Base-by-base conservation (phyloP, 768 basidiomycete genomes). In the Pleurotus tuber-regium region DNA sequence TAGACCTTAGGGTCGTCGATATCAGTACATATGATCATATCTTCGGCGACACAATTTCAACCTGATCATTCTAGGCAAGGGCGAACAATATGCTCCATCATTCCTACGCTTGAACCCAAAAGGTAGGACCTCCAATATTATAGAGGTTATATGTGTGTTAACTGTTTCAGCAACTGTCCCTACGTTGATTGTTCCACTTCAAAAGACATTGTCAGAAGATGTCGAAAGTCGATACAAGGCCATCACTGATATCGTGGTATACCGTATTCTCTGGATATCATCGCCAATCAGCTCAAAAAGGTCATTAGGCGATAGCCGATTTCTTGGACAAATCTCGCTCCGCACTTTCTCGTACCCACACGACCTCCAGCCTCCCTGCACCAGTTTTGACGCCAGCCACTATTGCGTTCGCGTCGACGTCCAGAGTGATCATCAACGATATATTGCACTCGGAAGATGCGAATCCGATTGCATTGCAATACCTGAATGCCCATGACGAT, bases 301-400 rank as follows among this genome's bases (percentile, higher is more conserved):
- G 10, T 5, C 57, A 38, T 31, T 56, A 93, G 91, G 70, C 77
- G 24, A 86, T 92, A 55, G 75, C 88, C 44, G 82, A 87, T 51
- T 90, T 93, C 63, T 73, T 95, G 39, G 92, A 93, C 70, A 86
- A 85, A 64, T 90, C 91, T 11, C 82, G 92, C 40, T 89, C 84
- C 1, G 66, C 79, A 11, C 67, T 75, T 50, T 89, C 88, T 7
- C 79, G 73, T 38, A 85, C 87, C 3, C 78, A 83, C 57, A 85
- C 89, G 4, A 86, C 83, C 2, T 88, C 87, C 0, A 62, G 70
- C 10, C 81, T 85, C 1, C 91, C 92, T 0, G 88, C 91, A 1
- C 89, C 90, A 0, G 72, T 80, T 0, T 72, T 94, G 19, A 75
- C 86, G 14, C 91, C 92, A 1, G 90, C 91, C 1, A 92, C 92